Base-by-base conservation (phyloP, 2,329 filamentous ascomycete species). In the Fusarium globosum region DNA sequence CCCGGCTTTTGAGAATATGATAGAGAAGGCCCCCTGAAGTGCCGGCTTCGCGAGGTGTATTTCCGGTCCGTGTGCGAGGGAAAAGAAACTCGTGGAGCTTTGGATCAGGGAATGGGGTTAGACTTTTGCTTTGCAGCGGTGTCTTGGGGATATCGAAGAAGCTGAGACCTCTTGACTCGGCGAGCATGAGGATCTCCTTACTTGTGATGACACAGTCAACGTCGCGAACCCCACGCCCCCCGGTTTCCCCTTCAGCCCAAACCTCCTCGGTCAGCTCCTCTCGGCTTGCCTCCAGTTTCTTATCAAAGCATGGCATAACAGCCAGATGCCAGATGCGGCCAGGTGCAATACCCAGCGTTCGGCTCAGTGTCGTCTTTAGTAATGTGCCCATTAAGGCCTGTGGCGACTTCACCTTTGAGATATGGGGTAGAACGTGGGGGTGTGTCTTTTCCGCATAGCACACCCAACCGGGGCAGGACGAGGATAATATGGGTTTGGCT, bases 361-460 rank as follows among this genome's bases (percentile, higher is more conserved):
- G 90, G 81, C 93, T 94, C 41, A 99, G 84, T 1, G 93, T 90
- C 2, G 94, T 96, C 83, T 99, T 99, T 62, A 99, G 82, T 46
- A 98, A 87, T 0, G 95, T 98, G 18, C 96, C 96, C 73, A 94
- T 93, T 59, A 99, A 84, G 33, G 96, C 96, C 82, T 99, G 96
- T 20, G 96, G 96, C 10, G 95, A 98, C 82, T 98, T 99, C 72
- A 98, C 88, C 56, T 90, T 90, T 65, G 95, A 98, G 61, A 99
- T 87, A 81, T 99, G 95, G 35, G 95, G 94, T 56, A 99, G 88
- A 62, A 98, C 91, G 79, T 98, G 92, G 4, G 96, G 95, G 79
- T 99, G 96, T 62, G 96, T 98, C 85, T 99, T 98, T 82, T 99
- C 96, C 33, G 96, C 96, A 79, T 99, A 99, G 84, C 96, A 99